Base-by-base conservation (phyloP, 2,329 filamentous ascomycete genomes). In the Clarireedia sp. region DNA sequence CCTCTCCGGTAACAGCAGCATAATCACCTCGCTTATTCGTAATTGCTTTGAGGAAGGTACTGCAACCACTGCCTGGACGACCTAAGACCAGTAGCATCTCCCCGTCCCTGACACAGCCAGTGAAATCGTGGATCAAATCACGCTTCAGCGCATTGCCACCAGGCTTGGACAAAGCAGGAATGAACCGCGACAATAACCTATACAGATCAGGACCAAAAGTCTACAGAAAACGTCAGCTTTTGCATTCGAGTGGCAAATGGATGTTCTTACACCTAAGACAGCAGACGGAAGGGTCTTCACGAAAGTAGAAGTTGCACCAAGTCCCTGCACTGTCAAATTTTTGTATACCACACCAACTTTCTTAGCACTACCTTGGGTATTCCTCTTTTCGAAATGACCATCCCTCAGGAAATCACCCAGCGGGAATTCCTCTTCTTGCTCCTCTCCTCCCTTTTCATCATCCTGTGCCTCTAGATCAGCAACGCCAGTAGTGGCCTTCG, bases 141-240 rank as follows among this genome's bases (percentile, higher is more conserved):
- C 72, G 70, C 23, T 55, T 65, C 26, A 60, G 56, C 12, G 59
- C 60, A 23, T 57, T 29, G 14, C 59, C 48, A n/a, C 65, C 65
- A 21, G 59, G 58, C 29, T 57, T 55, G 10, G 63, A 65, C 19
- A 67, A 55, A 3, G 54, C 45, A 5, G 65, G 62, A 17, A 69
- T 62, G 33, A 67, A 64, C 26, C 63, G 57, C 3, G 62, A 56
- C 14, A 90, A 63, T 6, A 89, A 71, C 21, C 74, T 78, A 68
- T 89, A 92, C 1, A 92, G 72, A 68, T 92, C 89, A 0, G 88
- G 88, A 0, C 89, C 89, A 67, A 94, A 92, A 0, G 87, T 90
- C 65, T 67, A 49, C 8, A 46, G 3, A 16, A 54, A 9, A 38
- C 41, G 47, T 59, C 44, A 55, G 44, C 19, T 29, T 29, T 2